Conservation (phyloP, 2,329 filamentous ascomycete species). For the Fusarium metavorans region DNA sequence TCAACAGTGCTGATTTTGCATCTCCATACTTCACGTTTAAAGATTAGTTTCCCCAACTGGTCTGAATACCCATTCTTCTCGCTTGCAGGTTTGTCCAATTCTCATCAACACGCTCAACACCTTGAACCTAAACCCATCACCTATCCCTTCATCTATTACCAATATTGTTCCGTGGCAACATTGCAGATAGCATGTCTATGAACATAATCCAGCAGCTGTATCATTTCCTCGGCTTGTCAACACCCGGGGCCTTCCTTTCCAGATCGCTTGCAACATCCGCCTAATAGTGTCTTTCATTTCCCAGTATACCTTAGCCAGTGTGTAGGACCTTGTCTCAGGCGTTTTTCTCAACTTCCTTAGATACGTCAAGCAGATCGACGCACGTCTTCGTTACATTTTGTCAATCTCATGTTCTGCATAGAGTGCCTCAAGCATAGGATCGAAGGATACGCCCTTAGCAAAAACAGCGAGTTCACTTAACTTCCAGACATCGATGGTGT, state of each 20-base stretch:
- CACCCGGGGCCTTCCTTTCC: background rate
- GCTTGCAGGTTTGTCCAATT: too few relatives aligned
- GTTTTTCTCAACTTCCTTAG: background rate
- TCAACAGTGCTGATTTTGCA: too few relatives aligned
- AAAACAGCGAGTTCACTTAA: conserved; percentile 26
- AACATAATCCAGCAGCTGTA: background rate
- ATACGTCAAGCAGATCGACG: background rate
- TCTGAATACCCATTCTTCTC: too few relatives aligned
- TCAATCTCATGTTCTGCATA: background rate
- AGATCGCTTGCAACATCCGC: background rate
- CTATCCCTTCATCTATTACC: too few relatives aligned
- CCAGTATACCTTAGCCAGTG: background rate
- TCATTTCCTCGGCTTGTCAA: background rate
- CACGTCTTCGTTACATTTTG: background rate
- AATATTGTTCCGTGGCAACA: too few relatives aligned
- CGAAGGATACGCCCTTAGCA: conserved; percentile 7
- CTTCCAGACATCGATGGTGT: conserved; percentile 18
- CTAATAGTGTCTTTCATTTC: background rate
- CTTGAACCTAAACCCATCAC: too few relatives aligned
- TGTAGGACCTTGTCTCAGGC: background rate
- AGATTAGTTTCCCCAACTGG: too few relatives aligned
- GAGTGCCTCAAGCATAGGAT: background rate
- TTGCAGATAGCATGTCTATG: too few relatives aligned
- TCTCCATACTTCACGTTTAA: too few relatives aligned
- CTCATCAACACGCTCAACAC: too few relatives aligned